phyloP scores from a whole-genome alignment of 2,329 filamentous ascomycete species.

The Aspergillus hortae region DNA sequence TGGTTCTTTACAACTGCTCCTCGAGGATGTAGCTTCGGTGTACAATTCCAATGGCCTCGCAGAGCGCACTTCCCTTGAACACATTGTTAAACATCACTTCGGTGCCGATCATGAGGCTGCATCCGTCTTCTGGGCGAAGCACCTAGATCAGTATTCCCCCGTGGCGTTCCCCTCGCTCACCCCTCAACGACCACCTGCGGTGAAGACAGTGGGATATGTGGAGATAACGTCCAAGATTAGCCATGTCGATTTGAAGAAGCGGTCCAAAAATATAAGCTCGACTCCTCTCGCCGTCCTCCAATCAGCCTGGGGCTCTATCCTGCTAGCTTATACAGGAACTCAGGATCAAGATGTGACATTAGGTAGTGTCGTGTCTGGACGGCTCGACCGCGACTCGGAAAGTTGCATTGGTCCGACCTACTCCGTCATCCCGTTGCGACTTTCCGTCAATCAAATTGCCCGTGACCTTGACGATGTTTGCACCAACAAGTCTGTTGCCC shows the following conservation, averaged over 20 bases:
- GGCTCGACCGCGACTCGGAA: constrained; percentile 22
- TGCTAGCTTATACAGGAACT: constrained; percentile 30
- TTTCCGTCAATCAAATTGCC: constrained; percentile 19
- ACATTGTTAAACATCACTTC: constrained; percentile 26
- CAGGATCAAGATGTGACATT: constrained; percentile 33
- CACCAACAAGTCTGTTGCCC: constrained; percentile 22
- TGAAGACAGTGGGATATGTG: constrained; percentile 14
- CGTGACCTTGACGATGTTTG: constrained; percentile 7
- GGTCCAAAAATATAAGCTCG: constrained; percentile 24
- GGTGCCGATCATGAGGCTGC: constrained; percentile 17
- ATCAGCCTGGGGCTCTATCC: constrained; percentile 34
- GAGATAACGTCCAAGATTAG: constrained; percentile 20
- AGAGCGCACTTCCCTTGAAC: constrained; percentile 20
- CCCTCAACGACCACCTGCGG: constrained; percentile 11
- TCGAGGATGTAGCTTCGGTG: constrained; percentile 26
- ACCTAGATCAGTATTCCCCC: constrained; percentile 18
- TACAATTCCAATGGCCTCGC: constrained; percentile 12
- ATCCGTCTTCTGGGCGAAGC: constrained; percentile 18
- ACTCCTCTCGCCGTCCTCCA: constrained; percentile 35
- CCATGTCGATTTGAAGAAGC: constrained; percentile 26
- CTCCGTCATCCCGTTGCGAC: constrained; percentile 32
- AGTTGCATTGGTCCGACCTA: constrained; percentile 32
- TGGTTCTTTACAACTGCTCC: constrained; percentile 31
- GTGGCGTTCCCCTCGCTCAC: constrained; percentile 24
- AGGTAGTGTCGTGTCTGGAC: constrained; percentile 33